These are phyloP conservation scores for Ampelocalamus luodianensis DNA, from an alignment of 176 grass and related monocot genomes.

Conservation along the genomic window DNA sequence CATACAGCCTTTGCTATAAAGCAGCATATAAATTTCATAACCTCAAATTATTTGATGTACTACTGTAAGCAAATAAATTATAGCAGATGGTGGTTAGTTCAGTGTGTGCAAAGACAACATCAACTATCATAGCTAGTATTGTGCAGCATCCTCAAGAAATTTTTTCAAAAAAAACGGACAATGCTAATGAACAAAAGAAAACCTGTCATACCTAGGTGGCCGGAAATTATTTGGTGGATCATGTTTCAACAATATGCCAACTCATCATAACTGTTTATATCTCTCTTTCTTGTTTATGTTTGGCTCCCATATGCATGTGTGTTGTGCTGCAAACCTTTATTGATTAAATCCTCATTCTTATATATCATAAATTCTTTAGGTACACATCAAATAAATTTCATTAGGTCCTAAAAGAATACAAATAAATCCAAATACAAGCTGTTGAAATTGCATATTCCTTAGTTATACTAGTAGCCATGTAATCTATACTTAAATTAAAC, in stretches of 20 bases:
- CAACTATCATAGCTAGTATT: background rate
- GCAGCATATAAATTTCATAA: background rate
- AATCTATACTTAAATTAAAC: background rate
- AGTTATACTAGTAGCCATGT: background rate
- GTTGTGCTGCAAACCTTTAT: slow-evolving; percentile 35
- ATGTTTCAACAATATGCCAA: slow-evolving; percentile 42
- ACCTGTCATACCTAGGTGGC: slow-evolving; percentile 19
- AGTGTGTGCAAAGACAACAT: background rate
- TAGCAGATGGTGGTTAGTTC: background rate
- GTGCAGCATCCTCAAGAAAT: no score
- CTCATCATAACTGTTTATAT: slow-evolving; percentile 44
- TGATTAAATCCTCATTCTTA: slow-evolving; percentile 1
- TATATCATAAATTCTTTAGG: background rate
- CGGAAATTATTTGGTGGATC: slow-evolving; percentile 44
- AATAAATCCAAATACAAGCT: background rate
- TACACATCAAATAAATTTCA: background rate
- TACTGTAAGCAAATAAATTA: background rate
- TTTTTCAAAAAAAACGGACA: background rate
- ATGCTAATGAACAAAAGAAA: slow-evolving; percentile 6
- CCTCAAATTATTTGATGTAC: background rate
- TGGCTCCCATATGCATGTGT: slow-evolving; percentile 15
- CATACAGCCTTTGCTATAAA: background rate
- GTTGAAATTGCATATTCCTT: background rate
- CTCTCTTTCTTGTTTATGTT: slow-evolving; percentile 31
- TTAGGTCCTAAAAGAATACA: background rate